Conservation (phyloP, 305 asterid species). For the Solanum aculeatissimum region DNA sequence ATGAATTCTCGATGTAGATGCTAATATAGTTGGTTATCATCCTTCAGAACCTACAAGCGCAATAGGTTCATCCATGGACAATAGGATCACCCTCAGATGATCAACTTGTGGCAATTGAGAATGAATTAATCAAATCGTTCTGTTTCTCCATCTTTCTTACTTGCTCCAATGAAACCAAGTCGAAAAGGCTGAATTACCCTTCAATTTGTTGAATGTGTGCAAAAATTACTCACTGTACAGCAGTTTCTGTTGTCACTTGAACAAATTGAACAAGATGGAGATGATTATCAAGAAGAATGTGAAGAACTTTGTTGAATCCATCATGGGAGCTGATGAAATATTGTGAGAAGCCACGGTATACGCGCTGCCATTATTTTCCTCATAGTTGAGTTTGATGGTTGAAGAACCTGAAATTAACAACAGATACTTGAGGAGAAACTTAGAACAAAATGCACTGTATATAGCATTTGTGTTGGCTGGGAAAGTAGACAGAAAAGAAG, state of each 20-base stretch:
- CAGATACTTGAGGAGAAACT: neutral
- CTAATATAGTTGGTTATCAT: neutral
- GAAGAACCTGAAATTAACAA: slow-evolving; percentile 26
- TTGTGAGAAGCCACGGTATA: slow-evolving; percentile 17
- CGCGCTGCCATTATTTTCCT: slow-evolving; percentile 12
- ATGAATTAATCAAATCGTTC: neutral
- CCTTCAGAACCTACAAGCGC: neutral
- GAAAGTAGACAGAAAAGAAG: neutral
- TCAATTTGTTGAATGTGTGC: neutral
- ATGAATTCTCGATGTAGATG: neutral
- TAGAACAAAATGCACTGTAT: neutral
- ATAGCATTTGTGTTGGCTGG: neutral
- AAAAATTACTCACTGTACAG: neutral
- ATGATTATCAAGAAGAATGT: neutral
- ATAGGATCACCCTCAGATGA: neutral
- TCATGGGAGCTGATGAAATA: slow-evolving; percentile 13
- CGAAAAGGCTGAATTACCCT: neutral
- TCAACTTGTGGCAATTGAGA: neutral
- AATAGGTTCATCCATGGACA: neutral
- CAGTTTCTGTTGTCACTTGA: neutral
- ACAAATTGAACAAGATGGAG: neutral
- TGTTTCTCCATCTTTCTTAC: neutral
- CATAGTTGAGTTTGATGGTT: slow-evolving; percentile 21
- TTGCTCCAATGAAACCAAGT: neutral
- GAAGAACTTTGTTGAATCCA: neutral